phyloP scores from a whole-genome alignment of 2,329 filamentous ascomycete genomes.

The Phoma herbarum region DNA sequence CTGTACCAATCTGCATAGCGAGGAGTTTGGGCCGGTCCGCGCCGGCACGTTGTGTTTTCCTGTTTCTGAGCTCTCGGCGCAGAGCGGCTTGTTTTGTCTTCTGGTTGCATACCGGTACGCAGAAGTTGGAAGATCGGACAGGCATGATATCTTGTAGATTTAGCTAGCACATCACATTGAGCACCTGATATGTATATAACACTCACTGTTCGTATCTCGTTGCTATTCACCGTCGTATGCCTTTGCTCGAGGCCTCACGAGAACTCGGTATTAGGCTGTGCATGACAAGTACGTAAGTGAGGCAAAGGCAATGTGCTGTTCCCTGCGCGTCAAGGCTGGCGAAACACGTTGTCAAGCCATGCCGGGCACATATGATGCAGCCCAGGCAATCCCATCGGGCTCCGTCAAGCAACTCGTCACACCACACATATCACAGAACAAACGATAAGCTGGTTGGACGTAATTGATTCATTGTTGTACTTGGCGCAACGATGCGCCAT shows the following conservation, averaged over 20 bases:
- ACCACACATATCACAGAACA: slow-evolving; percentile 2
- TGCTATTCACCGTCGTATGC: too few species aligned
- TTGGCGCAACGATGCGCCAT: slow-evolving; percentile 18
- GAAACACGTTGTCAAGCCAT: slow-evolving; percentile 24
- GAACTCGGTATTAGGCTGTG: background rate
- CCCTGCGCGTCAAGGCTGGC: background rate
- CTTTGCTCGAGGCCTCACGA: background rate
- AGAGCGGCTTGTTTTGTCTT: slow-evolving; percentile 22
- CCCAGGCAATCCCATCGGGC: background rate
- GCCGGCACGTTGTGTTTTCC: slow-evolving; percentile 26
- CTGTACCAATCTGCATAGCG: slow-evolving; percentile 46
- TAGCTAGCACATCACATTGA: slow-evolving; percentile 12
- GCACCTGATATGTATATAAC: background rate
- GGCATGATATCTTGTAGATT: slow-evolving; percentile 17
- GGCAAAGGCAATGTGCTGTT: background rate
- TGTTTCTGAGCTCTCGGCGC: slow-evolving; percentile 28
- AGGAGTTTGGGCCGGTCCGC: slow-evolving; percentile 36
- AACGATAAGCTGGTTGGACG: slow-evolving; percentile 19
- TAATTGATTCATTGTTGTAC: slow-evolving; percentile 22
- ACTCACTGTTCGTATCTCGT: background rate
- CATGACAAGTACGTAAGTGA: background rate
- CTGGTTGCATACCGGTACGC: slow-evolving; percentile 17
- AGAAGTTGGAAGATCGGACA: background rate
- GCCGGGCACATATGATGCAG: slow-evolving; percentile 23
- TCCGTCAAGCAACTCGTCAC: background rate